Evolutionary conservation across 169 alveolate genomes (phyloP).

Genomic region (Plasmodium coatneyi): DNA sequence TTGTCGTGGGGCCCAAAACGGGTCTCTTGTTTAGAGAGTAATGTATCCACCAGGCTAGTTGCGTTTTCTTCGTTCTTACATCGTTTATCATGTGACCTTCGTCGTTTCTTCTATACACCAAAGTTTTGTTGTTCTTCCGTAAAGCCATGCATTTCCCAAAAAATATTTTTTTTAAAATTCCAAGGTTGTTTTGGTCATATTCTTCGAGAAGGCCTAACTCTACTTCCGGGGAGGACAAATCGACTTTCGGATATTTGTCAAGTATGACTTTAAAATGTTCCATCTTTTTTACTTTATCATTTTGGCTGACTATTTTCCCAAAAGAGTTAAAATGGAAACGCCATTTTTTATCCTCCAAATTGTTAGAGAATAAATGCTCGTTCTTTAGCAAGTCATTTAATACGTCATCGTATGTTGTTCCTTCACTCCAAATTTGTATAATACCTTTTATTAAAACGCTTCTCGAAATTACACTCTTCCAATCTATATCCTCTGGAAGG

Average conservation of each 20-base stretch:
- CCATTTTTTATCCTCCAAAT: conserved; percentile 71
- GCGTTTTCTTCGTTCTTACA: conserved; percentile 26
- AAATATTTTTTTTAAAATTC: conserved; percentile 66
- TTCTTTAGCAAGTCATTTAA: conserved; percentile 29
- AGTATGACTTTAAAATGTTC: conserved; percentile 33
- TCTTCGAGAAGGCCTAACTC: conserved; percentile 73
- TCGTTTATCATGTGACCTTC: neutral
- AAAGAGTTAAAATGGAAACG: conserved; percentile 69
- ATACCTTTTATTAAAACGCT: conserved; percentile 77
- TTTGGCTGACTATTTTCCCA: conserved; percentile 74
- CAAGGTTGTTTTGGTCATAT: conserved; percentile 35
- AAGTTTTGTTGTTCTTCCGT: neutral
- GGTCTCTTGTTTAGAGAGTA: conserved; percentile 93
- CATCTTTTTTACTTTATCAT: conserved; percentile 65
- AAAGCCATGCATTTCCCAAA: conserved; percentile 63
- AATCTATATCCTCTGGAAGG: conserved; percentile 62
- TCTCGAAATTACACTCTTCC: conserved; percentile 74
- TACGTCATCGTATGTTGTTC: conserved; percentile 68
- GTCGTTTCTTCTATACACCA: conserved; percentile 37
- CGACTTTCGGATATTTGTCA: conserved; percentile 26
- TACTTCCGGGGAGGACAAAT: conserved; percentile 43
- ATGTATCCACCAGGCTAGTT: conserved; percentile 87
- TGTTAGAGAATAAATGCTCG: conserved; percentile 31
- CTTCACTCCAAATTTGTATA: conserved; percentile 80
- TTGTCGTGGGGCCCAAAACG: conserved; percentile 98